Percentiles rank a stretch among this genome's conserved stretches.
These are phyloP conservation scores for Chenopodium formosanum DNA, from an alignment of 148 eudicot species.

Conservation along the genomic window DNA sequence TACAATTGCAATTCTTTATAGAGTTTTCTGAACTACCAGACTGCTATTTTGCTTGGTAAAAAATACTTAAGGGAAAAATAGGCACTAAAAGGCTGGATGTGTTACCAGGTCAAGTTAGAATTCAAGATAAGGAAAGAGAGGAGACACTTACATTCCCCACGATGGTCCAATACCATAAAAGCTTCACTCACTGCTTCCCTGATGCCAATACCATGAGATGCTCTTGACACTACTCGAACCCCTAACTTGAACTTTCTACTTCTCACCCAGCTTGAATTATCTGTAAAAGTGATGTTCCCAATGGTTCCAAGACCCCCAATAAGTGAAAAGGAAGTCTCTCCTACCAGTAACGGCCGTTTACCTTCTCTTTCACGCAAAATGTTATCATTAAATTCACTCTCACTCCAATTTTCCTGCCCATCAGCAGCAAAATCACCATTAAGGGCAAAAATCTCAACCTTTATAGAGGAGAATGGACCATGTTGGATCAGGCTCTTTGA, in stretches of 20 bases:
- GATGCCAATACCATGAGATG: slow-evolving; percentile 35
- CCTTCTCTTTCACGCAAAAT: slow-evolving; percentile 64
- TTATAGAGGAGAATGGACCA: slow-evolving; percentile 49
- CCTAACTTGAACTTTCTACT: slow-evolving; percentile 72
- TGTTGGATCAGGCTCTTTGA: slow-evolving; percentile 36
- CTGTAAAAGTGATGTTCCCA: slow-evolving; percentile 51
- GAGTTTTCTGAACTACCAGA: too few species aligned
- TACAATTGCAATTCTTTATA: neutral
- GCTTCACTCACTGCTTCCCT: slow-evolving; percentile 76
- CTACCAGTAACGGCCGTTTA: slow-evolving; percentile 69
- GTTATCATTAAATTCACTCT: slow-evolving; percentile 38
- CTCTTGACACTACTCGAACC: slow-evolving; percentile 37
- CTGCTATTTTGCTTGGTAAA: neutral
- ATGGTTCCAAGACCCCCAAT: slow-evolving; percentile 59
- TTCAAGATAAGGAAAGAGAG: neutral
- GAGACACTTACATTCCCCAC: slow-evolving; percentile 73
- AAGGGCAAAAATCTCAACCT: slow-evolving; percentile 52
- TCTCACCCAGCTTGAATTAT: slow-evolving; percentile 88
- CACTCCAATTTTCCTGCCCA: slow-evolving; percentile 60
- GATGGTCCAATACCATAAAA: slow-evolving; percentile 78
- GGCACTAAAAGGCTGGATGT: neutral
- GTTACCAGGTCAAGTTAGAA: neutral
- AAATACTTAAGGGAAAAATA: neutral
- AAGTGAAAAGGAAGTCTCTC: slow-evolving; percentile 38
- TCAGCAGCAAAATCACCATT: slow-evolving; percentile 58